A percentile compares a stretch with the other conserved stretches of the same genome.
Conservation (phyloP, 768 basidiomycete genomes). For the Russula sp. region DNA sequence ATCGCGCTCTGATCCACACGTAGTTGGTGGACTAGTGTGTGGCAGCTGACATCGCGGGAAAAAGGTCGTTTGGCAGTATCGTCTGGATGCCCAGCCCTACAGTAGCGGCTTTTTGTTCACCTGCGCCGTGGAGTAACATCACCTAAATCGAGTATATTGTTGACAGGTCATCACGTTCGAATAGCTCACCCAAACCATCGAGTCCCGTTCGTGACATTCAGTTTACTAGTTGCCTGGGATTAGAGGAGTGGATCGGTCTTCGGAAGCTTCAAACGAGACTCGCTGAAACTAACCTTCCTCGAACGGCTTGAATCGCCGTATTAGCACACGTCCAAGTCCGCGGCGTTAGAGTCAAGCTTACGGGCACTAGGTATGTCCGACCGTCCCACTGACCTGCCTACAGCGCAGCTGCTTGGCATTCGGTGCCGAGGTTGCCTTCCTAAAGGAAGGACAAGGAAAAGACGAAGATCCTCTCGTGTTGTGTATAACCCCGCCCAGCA, state of each 20-base stretch:
- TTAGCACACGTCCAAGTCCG: not conserved
- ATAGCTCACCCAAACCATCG: not conserved
- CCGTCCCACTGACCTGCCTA: not conserved
- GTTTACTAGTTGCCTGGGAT: not conserved
- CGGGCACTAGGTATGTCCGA: not conserved
- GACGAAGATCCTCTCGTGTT: not conserved
- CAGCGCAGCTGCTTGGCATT: not conserved
- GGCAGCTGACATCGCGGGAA: not conserved
- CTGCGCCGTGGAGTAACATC: not conserved
- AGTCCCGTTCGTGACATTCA: not conserved
- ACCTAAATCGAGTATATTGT: not conserved
- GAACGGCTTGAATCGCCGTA: not conserved
- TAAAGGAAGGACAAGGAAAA: not conserved
- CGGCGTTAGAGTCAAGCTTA: conserved; percentile 1
- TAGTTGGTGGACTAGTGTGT: not conserved
- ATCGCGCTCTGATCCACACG: not conserved
- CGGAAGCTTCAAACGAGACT: not conserved
- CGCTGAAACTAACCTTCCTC: not conserved
- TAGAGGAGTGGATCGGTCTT: not conserved
- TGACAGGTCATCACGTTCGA: not conserved
- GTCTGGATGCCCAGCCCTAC: too few relatives aligned
- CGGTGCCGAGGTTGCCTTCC: not conserved
- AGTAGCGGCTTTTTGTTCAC: not conserved
- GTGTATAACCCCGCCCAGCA: not conserved
- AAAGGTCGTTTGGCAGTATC: not conserved